Evolutionary conservation across 2,329 filamentous ascomycete genomes (phyloP), one percentile per base, ranked within the genome.

Genomic region (Triangularia verruculosa): DNA sequence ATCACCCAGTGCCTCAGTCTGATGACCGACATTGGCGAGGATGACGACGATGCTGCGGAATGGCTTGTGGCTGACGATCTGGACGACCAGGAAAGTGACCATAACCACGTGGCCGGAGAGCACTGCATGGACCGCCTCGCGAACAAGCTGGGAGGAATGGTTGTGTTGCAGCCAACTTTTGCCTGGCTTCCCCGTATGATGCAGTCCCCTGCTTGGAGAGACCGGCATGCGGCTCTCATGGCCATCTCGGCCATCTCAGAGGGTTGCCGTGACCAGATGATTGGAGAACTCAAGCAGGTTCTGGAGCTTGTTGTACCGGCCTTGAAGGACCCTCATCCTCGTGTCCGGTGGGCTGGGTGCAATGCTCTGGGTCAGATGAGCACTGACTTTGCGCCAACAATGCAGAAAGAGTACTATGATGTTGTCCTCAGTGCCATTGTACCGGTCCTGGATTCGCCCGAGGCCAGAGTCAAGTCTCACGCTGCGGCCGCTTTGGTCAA

Each of bases 321-420:
- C 34, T 83, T 99, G 34, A 88, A 89, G 71, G 94, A 99, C 74
- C 85, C 90, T 43, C 95, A 99, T 74, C 91, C 95, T 47, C 91
- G 95, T 74, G 95, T 99, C 61, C 89, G 94, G 72, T 99, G 96
- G 89, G 95, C 95, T 59, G 95, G 93, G 32, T 99, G 95, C 81
- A 98, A 99, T 74, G 95, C 95, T 51, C 85, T 99, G n/a, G 95
- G 95, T 27, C 95, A 99, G 78, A 99, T 99, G 95, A 98, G 94
- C 80, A 99, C 95, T 30, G 95, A 99, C 74, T 99, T 99, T 76
- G 94, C 96, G 12, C 93, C 93, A 12, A 96, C 91, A 11, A 98
- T 99, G 94, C 95, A 99, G 78, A 90, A 92, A 70, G 95, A 97
- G 72, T 96, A 96, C 77, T 95, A 97, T 76, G 86, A 91, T 68